A percentile compares a stretch with the other conserved stretches of the same genome.
Conservation (phyloP, 768 basidiomycete genomes). For the Stropharia rugosoannulata region DNA sequence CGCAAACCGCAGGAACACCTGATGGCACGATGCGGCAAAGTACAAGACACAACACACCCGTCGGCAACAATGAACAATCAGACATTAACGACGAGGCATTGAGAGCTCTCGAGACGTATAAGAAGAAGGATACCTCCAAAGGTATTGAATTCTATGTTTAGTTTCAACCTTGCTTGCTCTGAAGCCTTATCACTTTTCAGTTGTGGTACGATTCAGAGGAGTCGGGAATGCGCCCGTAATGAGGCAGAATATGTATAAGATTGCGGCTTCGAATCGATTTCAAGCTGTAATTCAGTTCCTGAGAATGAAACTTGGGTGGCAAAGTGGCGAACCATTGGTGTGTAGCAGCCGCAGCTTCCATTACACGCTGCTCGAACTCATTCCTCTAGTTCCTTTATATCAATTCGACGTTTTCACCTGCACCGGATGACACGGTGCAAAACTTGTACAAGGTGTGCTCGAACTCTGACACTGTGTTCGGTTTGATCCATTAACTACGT, state of each 20-base stretch:
- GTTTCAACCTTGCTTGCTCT: background rate
- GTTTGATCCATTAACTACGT: background rate
- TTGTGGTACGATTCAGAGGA: conserved; percentile 96
- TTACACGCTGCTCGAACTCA: conserved; percentile 22
- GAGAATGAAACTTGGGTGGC: conserved; percentile 86
- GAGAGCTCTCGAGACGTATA: conserved; percentile 81
- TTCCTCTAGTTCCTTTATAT: conserved; percentile 59
- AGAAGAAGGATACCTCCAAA: conserved; percentile 81
- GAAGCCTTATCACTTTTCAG: conserved; percentile 38
- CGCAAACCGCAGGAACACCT: conserved; percentile 23
- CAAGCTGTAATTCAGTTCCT: conserved; percentile 95
- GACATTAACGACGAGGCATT: conserved; percentile 48
- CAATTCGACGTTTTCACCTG: conserved; percentile 77
- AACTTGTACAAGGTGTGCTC: conserved; percentile 67
- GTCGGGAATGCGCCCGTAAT: conserved; percentile 98
- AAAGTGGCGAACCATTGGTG: conserved; percentile 82
- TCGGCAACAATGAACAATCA: conserved; percentile 22
- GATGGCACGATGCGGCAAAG: conserved; percentile 27
- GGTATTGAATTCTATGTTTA: conserved; percentile 37
- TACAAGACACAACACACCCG: conserved; percentile 23
- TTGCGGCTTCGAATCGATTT: conserved; percentile 91
- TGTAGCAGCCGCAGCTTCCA: conserved; percentile 20
- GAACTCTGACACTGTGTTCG: background rate
- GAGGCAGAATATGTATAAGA: conserved; percentile 99
- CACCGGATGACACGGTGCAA: conserved; percentile 79